phyloP scores from a whole-genome alignment of 176 grass and related monocot genomes.

The Bothriochloa decipiens region DNA sequence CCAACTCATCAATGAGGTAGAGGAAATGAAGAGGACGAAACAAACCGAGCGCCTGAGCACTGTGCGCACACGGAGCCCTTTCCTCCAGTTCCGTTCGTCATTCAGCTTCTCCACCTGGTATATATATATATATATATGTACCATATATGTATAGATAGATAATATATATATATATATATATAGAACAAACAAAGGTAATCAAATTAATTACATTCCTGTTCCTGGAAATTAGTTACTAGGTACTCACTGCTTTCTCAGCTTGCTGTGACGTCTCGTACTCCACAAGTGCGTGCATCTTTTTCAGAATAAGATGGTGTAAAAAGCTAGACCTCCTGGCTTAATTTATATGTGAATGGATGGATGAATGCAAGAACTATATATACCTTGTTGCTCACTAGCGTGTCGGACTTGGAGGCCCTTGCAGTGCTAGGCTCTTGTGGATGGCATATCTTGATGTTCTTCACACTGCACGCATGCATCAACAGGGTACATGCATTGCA shows the following conservation, averaged over 20 bases:
- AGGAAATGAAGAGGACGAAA: constrained; percentile 24
- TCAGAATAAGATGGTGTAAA: no score
- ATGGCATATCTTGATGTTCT: constrained; percentile 86
- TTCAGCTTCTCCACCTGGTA: constrained; percentile 78
- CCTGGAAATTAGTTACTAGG: background rate
- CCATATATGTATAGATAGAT: background rate
- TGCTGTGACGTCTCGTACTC: constrained; percentile 73
- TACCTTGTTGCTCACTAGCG: constrained; percentile 84
- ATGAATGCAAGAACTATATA: background rate
- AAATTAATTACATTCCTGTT: no score
- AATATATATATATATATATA: no score
- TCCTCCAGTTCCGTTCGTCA: constrained; percentile 79
- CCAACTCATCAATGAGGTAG: background rate
- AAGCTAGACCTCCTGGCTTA: no score
- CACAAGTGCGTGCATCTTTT: constrained; percentile 82
- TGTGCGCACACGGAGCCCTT: constrained; percentile 75
- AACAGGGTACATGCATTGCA: no score
- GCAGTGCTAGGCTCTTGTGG: constrained; percentile 73
- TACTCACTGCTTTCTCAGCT: constrained; percentile 80
- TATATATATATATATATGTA: no score
- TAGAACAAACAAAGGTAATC: background rate
- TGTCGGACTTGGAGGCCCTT: constrained; percentile 66
- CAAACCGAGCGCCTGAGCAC: constrained; percentile 60
- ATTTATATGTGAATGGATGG: no score
- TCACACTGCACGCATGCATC: constrained; percentile 46